Base-by-base conservation (phyloP, 805 yeast species). In the Vanderwaltozyma tropicalis region DNA sequence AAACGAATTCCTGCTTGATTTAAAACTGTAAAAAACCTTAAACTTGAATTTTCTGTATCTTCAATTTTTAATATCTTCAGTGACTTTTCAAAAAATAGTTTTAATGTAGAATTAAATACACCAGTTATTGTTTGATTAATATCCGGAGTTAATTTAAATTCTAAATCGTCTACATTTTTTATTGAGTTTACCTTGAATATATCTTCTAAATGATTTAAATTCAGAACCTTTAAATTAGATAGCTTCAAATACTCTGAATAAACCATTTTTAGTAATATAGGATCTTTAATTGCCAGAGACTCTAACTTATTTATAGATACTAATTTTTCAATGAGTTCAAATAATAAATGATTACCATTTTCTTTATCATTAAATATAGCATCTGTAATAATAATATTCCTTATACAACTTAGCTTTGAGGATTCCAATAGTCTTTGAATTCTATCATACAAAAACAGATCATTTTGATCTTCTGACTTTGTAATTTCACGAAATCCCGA, bases 351-450 rank as follows among this genome's bases (percentile, higher is more conserved):
- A 12, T 28, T 17, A 1, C 59, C 57, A 13, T 37, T 35, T 6
- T 45, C 49, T 2, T 37, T 39, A 37, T 59, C 59, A 5, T 49
- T 32, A 39, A 64, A 64, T 1, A 51, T 41, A 2, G 46, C 47
- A 4, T 51, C 63, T 16, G 57, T 55, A 1, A 72, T 53, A 0
- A 49, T 49, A 2, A 73, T 46, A 21, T 61, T 54, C 29, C 61
- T 51, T 2, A 73, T 53, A 28, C 50, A 47, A 4, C 38, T 13
- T 16, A 61, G 55, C 16, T 71, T 52, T 4, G 54, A 52, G 2
- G 62, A 56, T 16, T 63, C 63, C 11, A 62, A 33, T 29, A 77
- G 50, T 3, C 67, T 55, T 28, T 61, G 61, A 33, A 76, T 58
- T 42, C 71, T 62, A 17, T 63, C 52, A 20, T 55, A 45, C 10